Percentiles rank a stretch among this genome's conserved stretches.
Evolutionary conservation across 2,329 filamentous ascomycete species (phyloP).

Genomic region (Sclerotinia nivalis): DNA sequence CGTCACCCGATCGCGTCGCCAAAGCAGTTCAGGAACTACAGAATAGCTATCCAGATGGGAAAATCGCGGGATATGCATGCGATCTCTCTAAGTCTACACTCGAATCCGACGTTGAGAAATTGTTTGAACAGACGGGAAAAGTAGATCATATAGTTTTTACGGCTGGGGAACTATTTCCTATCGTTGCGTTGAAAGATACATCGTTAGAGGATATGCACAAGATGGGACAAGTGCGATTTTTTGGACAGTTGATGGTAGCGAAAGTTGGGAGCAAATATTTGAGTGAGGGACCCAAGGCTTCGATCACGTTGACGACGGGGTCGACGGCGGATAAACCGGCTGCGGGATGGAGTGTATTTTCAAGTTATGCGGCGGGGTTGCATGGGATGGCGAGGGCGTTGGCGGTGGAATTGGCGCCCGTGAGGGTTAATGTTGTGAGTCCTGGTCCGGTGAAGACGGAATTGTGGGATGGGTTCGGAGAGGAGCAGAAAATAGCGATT

Average conservation of each 20-base stretch:
- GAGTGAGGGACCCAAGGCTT: conserved; percentile 26
- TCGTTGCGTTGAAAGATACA: conserved; percentile 22
- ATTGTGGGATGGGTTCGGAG: conserved; percentile 42
- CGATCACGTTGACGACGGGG: conserved; percentile 33
- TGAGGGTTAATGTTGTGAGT: conserved; percentile 62
- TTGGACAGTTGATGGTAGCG: conserved; percentile 34
- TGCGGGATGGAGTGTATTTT: conserved; percentile 49
- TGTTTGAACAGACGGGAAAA: conserved; percentile 43
- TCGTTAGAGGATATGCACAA: conserved; percentile 27
- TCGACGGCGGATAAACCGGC: conserved; percentile 27
- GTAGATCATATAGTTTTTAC: conserved; percentile 38
- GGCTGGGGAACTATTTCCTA: conserved; percentile 31
- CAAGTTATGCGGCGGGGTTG: conserved; percentile 51
- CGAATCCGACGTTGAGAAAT: conserved; percentile 44
- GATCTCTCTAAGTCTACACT: conserved; percentile 30
- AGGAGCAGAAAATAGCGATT: conserved; percentile 43
- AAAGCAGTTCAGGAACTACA: conserved; percentile 26
- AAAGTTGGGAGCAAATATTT: conserved; percentile 33
- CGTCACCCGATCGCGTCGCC: conserved; percentile 22
- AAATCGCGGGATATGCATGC: conserved; percentile 29
- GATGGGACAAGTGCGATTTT: conserved; percentile 34
- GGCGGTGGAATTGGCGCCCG: conserved; percentile 62
- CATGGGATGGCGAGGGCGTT: conserved; percentile 56
- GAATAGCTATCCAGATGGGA: conserved; percentile 23
- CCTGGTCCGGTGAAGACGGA: conserved; percentile 57